phyloP scores from a whole-genome alignment of 75 land plant genomes.

The Chamaecyparis obtusa region DNA sequence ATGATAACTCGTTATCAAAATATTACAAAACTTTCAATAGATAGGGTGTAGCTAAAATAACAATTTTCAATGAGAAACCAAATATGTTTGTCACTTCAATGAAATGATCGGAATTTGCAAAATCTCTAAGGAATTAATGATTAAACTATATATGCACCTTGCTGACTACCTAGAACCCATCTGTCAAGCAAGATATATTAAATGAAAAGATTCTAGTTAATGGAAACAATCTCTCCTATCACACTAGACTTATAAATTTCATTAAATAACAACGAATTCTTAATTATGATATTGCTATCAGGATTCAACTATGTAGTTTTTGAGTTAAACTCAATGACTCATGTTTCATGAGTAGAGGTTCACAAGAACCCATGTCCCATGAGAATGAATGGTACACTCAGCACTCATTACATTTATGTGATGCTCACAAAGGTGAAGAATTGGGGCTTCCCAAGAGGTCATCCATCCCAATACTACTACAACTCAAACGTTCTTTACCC shows the following conservation, averaged over 20 bases:
- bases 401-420: no score
- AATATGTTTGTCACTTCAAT: background rate
- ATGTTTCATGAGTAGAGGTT: no score
- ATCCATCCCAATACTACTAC: no score
- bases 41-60: background rate
- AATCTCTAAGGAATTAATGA: background rate
- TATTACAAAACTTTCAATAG: background rate
- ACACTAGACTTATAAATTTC: background rate
- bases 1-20: slow-evolving; percentile 9
- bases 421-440: no score
- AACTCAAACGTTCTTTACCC: no score
- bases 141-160: background rate
- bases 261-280: background rate
- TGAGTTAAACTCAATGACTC: no score
- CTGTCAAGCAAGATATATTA: background rate
- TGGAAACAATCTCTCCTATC: background rate
- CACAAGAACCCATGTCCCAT: no score
- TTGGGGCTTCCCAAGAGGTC: no score
- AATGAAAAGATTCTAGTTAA: background rate
- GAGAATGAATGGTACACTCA: no score
- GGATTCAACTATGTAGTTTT: no score
- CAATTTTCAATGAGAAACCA: background rate
- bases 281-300: no score
- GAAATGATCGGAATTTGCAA: background rate
- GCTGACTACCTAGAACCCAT: background rate